Evolutionary conservation across 1,139 yeast species (phyloP).

Genomic region (Candida sojae): DNA sequence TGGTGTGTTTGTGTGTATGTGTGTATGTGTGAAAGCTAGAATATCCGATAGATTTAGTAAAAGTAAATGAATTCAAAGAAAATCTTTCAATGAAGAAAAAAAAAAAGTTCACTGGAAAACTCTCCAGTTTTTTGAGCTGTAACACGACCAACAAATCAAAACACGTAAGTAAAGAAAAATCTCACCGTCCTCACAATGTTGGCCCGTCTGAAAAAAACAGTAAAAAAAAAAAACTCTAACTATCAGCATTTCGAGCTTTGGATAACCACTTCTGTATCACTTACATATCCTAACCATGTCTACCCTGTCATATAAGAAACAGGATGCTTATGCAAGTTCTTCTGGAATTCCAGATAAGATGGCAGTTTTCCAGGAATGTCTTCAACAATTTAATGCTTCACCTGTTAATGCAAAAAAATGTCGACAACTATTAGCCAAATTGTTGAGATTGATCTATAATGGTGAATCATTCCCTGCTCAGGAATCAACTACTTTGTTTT

Average conservation of each 20-base stretch:
- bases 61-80: not conserved
- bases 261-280: not conserved
- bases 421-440: conserved; percentile 72
- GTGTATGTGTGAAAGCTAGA: not conserved
- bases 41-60: not conserved
- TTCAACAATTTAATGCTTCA: conserved; percentile 88
- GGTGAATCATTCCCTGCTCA: conserved; percentile 87
- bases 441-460: conserved; percentile 70
- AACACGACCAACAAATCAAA: conserved; percentile 2
- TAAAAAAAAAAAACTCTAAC: not conserved
- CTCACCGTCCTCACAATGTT: conserved; percentile 1
- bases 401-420: conserved; percentile 89
- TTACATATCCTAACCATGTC: conserved; percentile 50
- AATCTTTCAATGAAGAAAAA: not conserved
- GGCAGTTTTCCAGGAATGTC: conserved; percentile 96
- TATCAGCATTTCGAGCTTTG: not conserved
- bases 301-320: conserved; percentile 77
- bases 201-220: not conserved
- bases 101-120: not conserved
- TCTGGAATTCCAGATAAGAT: conserved; percentile 82
- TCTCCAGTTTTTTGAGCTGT: not conserved
- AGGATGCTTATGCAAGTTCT: conserved; percentile 64
- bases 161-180: conserved; percentile 3
- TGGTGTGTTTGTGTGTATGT: not conserved
- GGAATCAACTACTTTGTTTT: conserved; percentile 91